Percentiles rank a stretch among this genome's conserved stretches.
Evolutionary conservation across 257 asterid genomes (phyloP).

Genomic region (Thymus mandschuricus): DNA sequence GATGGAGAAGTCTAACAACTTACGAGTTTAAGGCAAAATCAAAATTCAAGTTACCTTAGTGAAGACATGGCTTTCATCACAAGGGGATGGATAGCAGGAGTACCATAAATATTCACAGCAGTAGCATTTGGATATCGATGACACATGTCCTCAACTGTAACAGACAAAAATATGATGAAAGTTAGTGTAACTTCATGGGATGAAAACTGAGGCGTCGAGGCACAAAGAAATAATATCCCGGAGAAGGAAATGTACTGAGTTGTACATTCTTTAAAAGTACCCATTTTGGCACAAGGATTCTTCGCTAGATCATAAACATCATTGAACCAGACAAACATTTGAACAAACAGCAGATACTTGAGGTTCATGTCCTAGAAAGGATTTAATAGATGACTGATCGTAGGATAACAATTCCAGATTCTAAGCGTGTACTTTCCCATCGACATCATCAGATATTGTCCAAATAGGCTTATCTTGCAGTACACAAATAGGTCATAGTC

Average conservation of each 20-base stretch:
- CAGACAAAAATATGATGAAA: slow-evolving; percentile 11
- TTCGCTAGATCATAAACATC: neutral
- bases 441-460: neutral
- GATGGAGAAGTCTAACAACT: slow-evolving; percentile 13
- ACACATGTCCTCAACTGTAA: slow-evolving; percentile 84
- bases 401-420: neutral
- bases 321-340: slow-evolving; percentile 15
- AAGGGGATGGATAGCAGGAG: slow-evolving; percentile 67
- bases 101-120: slow-evolving; percentile 74
- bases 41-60: slow-evolving; percentile 55
- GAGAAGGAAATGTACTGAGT: neutral
- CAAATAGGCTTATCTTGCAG: neutral
- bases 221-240: neutral
- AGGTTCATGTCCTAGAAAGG: neutral
- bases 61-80: slow-evolving; percentile 75
- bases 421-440: neutral
- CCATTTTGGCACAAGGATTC: slow-evolving; percentile 13
- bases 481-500: slow-evolving; percentile 1
- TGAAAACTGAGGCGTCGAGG: slow-evolving; percentile 19
- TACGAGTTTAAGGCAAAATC: slow-evolving; percentile 9
- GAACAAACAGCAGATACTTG: neutral
- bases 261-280: neutral
- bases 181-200: slow-evolving; percentile 27
- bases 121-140: slow-evolving; percentile 92
- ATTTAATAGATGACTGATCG: neutral